Base-by-base conservation (phyloP, 1,284 basidiomycete genomes). In the Cryptococcus sp. region DNA sequence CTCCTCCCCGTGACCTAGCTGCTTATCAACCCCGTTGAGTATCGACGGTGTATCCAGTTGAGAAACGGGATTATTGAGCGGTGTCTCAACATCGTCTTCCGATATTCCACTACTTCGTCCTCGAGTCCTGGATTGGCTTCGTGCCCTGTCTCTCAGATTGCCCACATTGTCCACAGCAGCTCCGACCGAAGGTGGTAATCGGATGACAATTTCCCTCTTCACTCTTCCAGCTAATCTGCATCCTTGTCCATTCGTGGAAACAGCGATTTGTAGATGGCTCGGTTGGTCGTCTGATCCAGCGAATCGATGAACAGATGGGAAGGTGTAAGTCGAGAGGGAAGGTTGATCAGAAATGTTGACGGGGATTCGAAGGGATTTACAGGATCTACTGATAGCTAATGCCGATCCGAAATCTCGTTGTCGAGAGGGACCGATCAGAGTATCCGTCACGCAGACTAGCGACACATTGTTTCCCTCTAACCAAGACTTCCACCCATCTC, bases 181-280 rank as follows among this genome's bases (percentile, higher is more conserved):
- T 0, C 92, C 94, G 0, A 89, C 82, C 14, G 88, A 85, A 53
- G 80, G 81, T 0, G 91, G 86, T 3, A 98, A 77, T 37, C 82
- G 81, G 0, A 86, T 79, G 3, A 95, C 85, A 49, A 97, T 85
- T 43, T 97, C 91, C 32, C 95, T 80, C 45, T 85, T 83, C 41
- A 98, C 79, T 8, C 94, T 81, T 2, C 86, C 83, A 0, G 88
- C 88, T 3, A 98, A 80, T 11, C 95, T 80, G 68, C 95, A 98
- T 1, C 94, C 95, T 58, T 88, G 83, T 0, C 92, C 91, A 64
- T 96, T 97, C 1, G 94, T 94, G 0, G 91, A 90, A 1, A 98
- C 83, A 0, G 88, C 90, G 10, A 98, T 77, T 68, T 97, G 92
- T 0, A 97, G 79, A 2, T 87, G 78, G 0, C 83, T 84, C 4